Base-by-base conservation (phyloP, 805 yeast genomes). In the Wickerhamomyces bovis region DNA sequence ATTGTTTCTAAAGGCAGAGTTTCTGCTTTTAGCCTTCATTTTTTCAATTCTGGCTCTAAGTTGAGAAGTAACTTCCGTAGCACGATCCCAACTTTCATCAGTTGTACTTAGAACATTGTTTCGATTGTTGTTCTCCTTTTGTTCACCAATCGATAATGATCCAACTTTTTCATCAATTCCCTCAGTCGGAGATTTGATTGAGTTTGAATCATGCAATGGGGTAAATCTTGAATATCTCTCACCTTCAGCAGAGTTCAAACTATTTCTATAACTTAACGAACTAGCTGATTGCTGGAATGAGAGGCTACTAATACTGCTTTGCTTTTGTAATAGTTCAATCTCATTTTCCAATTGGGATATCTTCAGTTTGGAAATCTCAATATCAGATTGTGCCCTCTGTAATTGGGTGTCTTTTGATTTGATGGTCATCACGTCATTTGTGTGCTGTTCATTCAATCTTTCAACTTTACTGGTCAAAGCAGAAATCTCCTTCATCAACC, bases 51-150 rank as follows among this genome's bases (percentile, higher is more conserved):
- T 70, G 0, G 89, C 95, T 62, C 84, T 86, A 58, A 89, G 75
- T 63, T 85, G 92, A 4, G 81, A 77, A 0, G 97, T 89, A 12
- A 89, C 95, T 55, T 86, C 95, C 0, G 94, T 90, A 0, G 97
- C 96, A 42, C 92, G 77, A 54, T 76, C 79, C 97, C 97, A 89
- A 54, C 85, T 81, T 44, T 73, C 79, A 49, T 83, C 89, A 48
- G 78, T 85, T 41, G 73, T 72, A 38, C 53, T 58, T 30, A 50
- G 31, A 1, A 50, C 43, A n/a, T 44, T 38, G 15, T 48, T 49
- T 18, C 52, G 44, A 8, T 44, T 20, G 19, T 53, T 51, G 26
- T 57, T 55, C 43, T 55, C 61, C 44, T 61, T 61, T 45, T 60
- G 60, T 25, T 56, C 39, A 35, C 61, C 66, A 23, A 63, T 59